phyloP scores from a whole-genome alignment of 108 stramenopile genomes.

The Cyclotella sp. region DNA sequence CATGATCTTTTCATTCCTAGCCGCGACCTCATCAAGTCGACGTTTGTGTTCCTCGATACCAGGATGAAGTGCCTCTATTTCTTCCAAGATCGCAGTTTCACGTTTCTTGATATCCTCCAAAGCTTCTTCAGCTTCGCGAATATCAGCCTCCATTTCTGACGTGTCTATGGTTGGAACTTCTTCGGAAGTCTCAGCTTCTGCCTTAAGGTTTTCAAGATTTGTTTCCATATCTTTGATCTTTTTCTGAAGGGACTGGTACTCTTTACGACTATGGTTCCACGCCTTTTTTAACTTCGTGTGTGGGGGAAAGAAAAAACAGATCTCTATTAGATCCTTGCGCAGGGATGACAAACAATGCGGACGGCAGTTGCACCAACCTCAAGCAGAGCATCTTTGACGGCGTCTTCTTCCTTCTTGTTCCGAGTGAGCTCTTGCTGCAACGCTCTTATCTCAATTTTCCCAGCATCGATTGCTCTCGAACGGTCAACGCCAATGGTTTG shows the following conservation, averaged over 20 bases:
- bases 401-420: conserved; percentile 57
- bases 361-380: conserved; percentile 3
- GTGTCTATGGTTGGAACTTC: conserved; percentile 80
- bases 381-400: conserved; percentile 33
- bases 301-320: no score
- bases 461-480: conserved; percentile 64
- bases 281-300: conserved; percentile 21
- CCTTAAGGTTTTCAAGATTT: conserved; percentile 38
- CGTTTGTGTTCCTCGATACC: conserved; percentile 52
- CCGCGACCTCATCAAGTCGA: conserved; percentile 62
- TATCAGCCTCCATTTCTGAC: conserved; percentile 69
- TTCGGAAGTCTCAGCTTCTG: conserved; percentile 60
- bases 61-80: conserved; percentile 59
- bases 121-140: conserved; percentile 58
- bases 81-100: conserved; percentile 32
- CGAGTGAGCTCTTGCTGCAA: conserved; percentile 68
- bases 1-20: conserved; percentile 71
- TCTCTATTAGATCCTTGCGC: no score
- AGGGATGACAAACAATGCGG: background rate
- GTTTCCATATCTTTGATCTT: conserved; percentile 49
- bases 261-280: conserved; percentile 42
- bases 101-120: conserved; percentile 57
- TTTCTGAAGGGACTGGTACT: conserved; percentile 46
- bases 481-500: conserved; percentile 80
- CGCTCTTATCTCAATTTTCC: conserved; percentile 54